A percentile compares a stretch with the other conserved stretches of the same genome.
These are phyloP conservation scores for Kluyveromyces marxianus DNA, from an alignment of 1,139 yeast genomes.

Conservation along the genomic window DNA sequence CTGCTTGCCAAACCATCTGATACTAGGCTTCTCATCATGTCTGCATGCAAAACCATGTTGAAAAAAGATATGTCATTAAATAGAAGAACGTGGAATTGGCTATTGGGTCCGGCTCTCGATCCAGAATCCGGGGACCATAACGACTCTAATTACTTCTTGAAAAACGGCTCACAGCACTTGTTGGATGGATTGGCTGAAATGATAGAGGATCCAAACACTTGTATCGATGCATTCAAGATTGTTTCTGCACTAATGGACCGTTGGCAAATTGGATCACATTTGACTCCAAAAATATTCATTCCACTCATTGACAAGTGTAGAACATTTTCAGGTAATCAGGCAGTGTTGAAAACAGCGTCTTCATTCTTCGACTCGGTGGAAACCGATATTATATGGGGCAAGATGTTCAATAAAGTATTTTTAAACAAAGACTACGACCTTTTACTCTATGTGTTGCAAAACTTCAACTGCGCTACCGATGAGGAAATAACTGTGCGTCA, in stretches of 20 bases:
- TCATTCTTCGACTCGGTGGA: slow-evolving; percentile 82
- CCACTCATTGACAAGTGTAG: slow-evolving; percentile 48
- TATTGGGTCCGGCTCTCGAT: slow-evolving; percentile 59
- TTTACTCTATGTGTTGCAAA: slow-evolving; percentile 49
- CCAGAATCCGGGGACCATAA: slow-evolving; percentile 9
- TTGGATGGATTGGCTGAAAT: slow-evolving; percentile 45
- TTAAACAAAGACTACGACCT: slow-evolving; percentile 34
- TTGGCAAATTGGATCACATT: slow-evolving; percentile 81
- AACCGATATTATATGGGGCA: slow-evolving; percentile 67
- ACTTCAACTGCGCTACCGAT: slow-evolving; percentile 63
- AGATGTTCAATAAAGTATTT: slow-evolving; percentile 39
- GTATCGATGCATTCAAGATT: slow-evolving; percentile 46
- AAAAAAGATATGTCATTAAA: slow-evolving; percentile 89
- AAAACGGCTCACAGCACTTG: slow-evolving; percentile 46
- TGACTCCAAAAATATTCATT: slow-evolving; percentile 62
- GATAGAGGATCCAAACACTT: slow-evolving; percentile 33
- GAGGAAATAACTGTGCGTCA: slow-evolving; percentile 80
- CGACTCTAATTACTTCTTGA: slow-evolving; percentile 45
- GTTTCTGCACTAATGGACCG: slow-evolving; percentile 73
- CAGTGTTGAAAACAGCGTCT: slow-evolving; percentile 50
- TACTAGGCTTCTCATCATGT: slow-evolving; percentile 48
- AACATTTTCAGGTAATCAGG: slow-evolving; percentile 28
- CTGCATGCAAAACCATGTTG: slow-evolving; percentile 62
- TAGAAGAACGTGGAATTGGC: slow-evolving; percentile 87
- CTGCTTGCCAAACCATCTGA: slow-evolving; percentile 44